A percentile compares a stretch with the other conserved stretches of the same genome.
phyloP scores from a whole-genome alignment of 1,284 basidiomycete species.

The Meira miltonrushii region DNA sequence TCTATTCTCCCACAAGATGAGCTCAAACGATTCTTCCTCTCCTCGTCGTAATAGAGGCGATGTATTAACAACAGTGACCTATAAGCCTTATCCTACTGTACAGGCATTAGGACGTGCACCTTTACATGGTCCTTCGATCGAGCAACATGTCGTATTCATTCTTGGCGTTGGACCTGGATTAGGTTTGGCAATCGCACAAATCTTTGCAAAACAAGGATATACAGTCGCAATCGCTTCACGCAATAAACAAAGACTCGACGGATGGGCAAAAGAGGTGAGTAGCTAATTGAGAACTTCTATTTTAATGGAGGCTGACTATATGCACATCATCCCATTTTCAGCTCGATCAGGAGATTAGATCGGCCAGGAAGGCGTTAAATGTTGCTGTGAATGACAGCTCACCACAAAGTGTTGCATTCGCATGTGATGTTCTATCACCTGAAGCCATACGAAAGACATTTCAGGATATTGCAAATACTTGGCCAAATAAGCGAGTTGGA shows the following conservation, averaged over 20 bases:
- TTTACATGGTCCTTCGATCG: constrained; percentile 24
- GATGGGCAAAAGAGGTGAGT: constrained; percentile 23
- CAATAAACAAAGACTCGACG: constrained; percentile 22
- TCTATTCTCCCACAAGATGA: no score
- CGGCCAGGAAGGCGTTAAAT: neutral
- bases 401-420: constrained; percentile 25
- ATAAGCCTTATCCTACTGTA: constrained; percentile 19
- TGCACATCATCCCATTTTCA: neutral
- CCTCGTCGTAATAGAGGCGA: constrained; percentile 5
- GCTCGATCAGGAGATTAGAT: neutral
- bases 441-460: constrained; percentile 20
- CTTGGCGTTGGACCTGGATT: constrained; percentile 40
- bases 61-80: constrained; percentile 25
- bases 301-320: neutral
- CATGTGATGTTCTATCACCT: constrained; percentile 32
- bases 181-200: constrained; percentile 27
- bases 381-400: constrained; percentile 3
- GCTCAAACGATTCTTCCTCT: no score
- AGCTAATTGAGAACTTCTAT: neutral
- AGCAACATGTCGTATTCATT: constrained; percentile 29
- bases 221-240: constrained; percentile 34
- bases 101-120: constrained; percentile 20
- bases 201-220: constrained; percentile 35
- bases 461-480: constrained; percentile 15
- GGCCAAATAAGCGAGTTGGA: constrained; percentile 28